Base-by-base conservation (phyloP, 2,329 filamentous ascomycete species). In the Pseudonectria buxi region DNA sequence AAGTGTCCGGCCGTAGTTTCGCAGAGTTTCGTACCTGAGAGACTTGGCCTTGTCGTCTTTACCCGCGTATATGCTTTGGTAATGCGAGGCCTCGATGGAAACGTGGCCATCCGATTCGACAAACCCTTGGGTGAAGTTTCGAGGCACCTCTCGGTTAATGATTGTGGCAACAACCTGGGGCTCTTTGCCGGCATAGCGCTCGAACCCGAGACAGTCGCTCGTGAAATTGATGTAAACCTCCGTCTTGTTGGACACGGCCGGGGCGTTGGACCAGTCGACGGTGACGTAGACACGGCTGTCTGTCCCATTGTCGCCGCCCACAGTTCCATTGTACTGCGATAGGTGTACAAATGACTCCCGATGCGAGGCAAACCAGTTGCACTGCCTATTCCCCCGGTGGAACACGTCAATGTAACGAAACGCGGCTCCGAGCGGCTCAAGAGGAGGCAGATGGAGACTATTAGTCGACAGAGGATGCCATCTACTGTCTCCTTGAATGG, bases 91-190 rank as follows among this genome's bases (percentile, higher is more conserved):
- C 40, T 76, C 69, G 30, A 79, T 76, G 10, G 74, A 59, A 14
- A 78, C 60, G 35, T 70, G 62, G n/a, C 64, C 61, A 46, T 82
- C 76, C 0, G 71, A 71, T 56, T 84, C 80, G 30, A 82, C 65
- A 42, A 80, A 83, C 4, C 79, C 80, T 22, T 58, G 39, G 7
- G 58, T 64, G 55, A 81, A 83, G 35, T 61, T 64, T 2, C 59
- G 50, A 0, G 78, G 71, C 2, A 74, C 51, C 2, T 55, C 51
- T 6, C 68, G 67, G 30, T 71, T 64, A 40, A 68, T 64, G 16
- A 81, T 63, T 0, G 77, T 76, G 0, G 81, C 62, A 32, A 74
- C 64, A 2, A 83, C 58, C 10, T 63, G 59, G 0, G 72, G 69
- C 3, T 58, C 51, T 4, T 49, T 37, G 25, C 58, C 62, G 3